These are phyloP conservation scores for Tetradesmus lagerheimii DNA, from an alignment of 139 green algal species.

Conservation along the genomic window DNA sequence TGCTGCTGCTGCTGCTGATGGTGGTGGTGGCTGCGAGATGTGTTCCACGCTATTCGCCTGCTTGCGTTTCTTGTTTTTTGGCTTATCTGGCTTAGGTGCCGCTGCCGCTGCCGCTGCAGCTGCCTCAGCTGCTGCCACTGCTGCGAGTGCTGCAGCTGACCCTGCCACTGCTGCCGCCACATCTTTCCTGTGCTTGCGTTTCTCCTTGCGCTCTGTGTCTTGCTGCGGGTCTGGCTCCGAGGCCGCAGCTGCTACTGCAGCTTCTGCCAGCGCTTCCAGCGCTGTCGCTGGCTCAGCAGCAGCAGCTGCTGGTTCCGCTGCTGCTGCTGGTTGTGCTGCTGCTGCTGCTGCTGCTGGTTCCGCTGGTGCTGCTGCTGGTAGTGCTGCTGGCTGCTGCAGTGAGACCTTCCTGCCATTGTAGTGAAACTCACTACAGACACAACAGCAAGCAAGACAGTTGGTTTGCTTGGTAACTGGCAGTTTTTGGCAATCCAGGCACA, in stretches of 20 bases:
- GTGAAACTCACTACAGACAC: background rate
- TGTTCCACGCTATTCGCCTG: too few relatives aligned
- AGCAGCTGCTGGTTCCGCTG: background rate
- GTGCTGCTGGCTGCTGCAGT: background rate
- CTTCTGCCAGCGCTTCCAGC: background rate
- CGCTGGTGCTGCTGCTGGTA: conserved; percentile 3
- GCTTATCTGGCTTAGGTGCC: background rate
- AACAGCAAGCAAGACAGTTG: background rate
- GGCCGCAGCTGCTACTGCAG: background rate
- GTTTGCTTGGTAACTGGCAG: background rate
- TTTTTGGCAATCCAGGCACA: background rate
- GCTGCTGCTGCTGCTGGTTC: background rate
- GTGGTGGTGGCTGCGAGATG: background rate
- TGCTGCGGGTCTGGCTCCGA: background rate
- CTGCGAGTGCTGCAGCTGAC: background rate
- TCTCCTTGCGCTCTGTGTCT: background rate
- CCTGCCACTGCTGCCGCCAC: background rate
- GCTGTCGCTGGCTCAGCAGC: background rate
- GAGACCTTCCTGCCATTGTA: background rate
- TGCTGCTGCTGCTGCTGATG: background rate
- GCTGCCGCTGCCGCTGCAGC: background rate
- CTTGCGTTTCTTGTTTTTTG: background rate
- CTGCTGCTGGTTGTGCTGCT: background rate
- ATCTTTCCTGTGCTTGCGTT: background rate
- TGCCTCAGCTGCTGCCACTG: background rate